These are phyloP conservation scores for Trametes gibbosa DNA, from an alignment of 768 basidiomycete species.

Conservation along the genomic window DNA sequence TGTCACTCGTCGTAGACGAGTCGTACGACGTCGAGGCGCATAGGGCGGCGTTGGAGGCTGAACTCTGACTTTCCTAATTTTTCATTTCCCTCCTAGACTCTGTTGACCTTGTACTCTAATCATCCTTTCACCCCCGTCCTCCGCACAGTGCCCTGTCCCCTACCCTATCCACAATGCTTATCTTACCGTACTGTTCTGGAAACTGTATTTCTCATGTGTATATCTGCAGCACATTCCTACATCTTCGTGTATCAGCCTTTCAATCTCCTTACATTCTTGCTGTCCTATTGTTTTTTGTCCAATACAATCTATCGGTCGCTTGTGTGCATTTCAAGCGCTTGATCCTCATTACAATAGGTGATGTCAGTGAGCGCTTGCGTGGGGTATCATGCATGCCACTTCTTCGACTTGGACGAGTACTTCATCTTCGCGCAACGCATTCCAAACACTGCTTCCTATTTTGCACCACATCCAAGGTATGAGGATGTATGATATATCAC, in stretches of 20 bases:
- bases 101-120: not conserved
- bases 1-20: conserved; percentile 2
- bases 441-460: too few species aligned
- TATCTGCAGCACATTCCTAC: not conserved
- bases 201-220: not conserved
- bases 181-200: not conserved
- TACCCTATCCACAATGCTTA: too few species aligned
- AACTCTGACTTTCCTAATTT: not conserved
- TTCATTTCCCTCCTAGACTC: not conserved
- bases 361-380: not conserved
- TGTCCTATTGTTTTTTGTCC: not conserved
- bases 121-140: not conserved
- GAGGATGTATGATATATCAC: not conserved
- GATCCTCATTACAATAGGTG: too few species aligned
- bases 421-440: not conserved
- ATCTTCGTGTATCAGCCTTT: not conserved
- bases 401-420: not conserved
- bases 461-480: not conserved
- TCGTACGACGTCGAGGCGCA: conserved; percentile 8
- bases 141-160: too few species aligned
- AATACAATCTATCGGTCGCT: not conserved
- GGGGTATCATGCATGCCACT: not conserved
- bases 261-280: not conserved
- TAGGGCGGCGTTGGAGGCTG: not conserved
- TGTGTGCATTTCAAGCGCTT: not conserved